phyloP scores from a whole-genome alignment of 2,329 filamentous ascomycete species.

The Diaporthe vexans region DNA sequence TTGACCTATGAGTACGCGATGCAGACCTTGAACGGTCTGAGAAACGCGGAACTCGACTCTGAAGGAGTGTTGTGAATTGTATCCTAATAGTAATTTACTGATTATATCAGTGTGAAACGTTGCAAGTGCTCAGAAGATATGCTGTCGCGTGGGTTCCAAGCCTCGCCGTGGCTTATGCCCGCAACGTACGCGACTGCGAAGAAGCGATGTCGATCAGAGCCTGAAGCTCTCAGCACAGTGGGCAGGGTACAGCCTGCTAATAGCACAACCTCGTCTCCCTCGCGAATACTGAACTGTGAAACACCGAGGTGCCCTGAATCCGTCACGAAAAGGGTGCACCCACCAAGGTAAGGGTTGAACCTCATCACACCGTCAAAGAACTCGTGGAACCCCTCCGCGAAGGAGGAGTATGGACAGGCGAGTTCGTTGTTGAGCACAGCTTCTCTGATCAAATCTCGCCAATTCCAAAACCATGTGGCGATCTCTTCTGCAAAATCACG shows the following conservation, averaged over 20 bases:
- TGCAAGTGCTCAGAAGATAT: slow-evolving; percentile 10
- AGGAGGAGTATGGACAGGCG: background rate
- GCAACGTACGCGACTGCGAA: slow-evolving; percentile 8
- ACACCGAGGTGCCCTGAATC: slow-evolving; percentile 15
- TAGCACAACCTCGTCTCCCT: slow-evolving; percentile 18
- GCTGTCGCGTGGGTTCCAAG: slow-evolving; percentile 17
- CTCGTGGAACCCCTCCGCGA: slow-evolving; percentile 7
- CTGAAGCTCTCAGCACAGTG: background rate
- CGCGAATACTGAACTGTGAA: slow-evolving; percentile 5
- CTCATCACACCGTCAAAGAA: slow-evolving; percentile 16
- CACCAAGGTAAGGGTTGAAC: slow-evolving; percentile 9
- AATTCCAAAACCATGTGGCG: slow-evolving; percentile 9
- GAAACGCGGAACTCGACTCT: background rate
- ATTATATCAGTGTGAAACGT: background rate
- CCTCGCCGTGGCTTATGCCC: slow-evolving; percentile 15
- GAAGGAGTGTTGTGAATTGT: background rate
- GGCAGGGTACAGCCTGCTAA: slow-evolving; percentile 1
- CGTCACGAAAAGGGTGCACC: background rate
- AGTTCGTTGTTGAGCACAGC: background rate
- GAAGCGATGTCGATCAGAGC: background rate
- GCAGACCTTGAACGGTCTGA: background rate
- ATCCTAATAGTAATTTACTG: background rate
- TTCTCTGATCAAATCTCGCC: slow-evolving; percentile 9
- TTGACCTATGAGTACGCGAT: slow-evolving; percentile 24
- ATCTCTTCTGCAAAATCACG: slow-evolving; percentile 20